A percentile compares a stretch with the other conserved stretches of the same genome.
Evolutionary conservation across 306 rosid genomes (phyloP).

Genomic region (Cicer judaicum): DNA sequence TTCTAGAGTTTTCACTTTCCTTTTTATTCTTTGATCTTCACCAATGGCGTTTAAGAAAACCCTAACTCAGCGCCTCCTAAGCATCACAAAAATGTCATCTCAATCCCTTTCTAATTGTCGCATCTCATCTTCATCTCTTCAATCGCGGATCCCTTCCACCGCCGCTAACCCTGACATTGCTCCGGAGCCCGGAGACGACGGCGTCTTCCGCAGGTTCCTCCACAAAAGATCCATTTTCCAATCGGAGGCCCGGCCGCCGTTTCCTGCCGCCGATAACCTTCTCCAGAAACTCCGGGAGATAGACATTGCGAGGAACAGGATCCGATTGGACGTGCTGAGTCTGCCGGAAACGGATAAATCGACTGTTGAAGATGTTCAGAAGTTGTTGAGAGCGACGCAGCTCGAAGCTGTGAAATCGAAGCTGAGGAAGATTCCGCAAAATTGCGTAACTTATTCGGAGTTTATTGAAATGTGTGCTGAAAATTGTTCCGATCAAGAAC

Average conservation of each 20-base stretch:
- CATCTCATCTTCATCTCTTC: conserved; percentile 62
- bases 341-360: conserved; percentile 46
- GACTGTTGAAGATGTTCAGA: conserved; percentile 55
- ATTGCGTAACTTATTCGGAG: conserved; percentile 59
- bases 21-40: background rate
- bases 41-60: conserved; percentile 78
- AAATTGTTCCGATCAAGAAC: conserved; percentile 54
- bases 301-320: conserved; percentile 60
- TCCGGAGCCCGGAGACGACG: conserved; percentile 77
- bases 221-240: conserved; percentile 48
- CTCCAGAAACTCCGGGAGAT: conserved; percentile 59
- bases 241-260: conserved; percentile 45
- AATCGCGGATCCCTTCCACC: conserved; percentile 41
- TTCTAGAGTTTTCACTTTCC: background rate
- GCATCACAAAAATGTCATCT: conserved; percentile 59
- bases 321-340: conserved; percentile 66
- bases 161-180: conserved; percentile 50
- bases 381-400: conserved; percentile 64
- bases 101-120: conserved; percentile 60
- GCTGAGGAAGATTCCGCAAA: conserved; percentile 50
- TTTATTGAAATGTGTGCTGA: conserved; percentile 66
- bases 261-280: conserved; percentile 42
- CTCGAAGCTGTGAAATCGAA: conserved; percentile 68
- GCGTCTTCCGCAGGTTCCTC: conserved; percentile 61
- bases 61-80: conserved; percentile 70